Base-by-base conservation (phyloP, 1,139 yeast species). In the Blastobotrys petasosporus region DNA sequence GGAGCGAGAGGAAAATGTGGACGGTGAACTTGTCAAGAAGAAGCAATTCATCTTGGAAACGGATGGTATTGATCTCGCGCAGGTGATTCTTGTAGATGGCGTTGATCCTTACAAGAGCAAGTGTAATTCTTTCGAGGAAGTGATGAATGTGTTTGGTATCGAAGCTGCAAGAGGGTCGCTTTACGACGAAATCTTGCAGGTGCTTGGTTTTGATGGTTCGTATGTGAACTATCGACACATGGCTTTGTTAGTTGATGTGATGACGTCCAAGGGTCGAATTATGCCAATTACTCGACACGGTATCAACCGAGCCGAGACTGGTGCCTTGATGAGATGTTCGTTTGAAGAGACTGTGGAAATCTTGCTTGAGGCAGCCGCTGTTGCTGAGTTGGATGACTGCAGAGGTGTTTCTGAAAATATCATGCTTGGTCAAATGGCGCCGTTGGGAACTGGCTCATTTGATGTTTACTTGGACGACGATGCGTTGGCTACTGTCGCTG, bases 201-300 rank as follows among this genome's bases (percentile, higher is more conserved):
- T 94, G 59, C 87, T 94, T 77, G 97, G 97, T 2, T 94, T 94
- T 61, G 98, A 92, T 76, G 98, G 98, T 84, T 90, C 98, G 31
- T 92, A 92, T 64, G 99, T 94, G 54, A 94, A 94, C 68, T 94
- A 94, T 70, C 85, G 99, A 71, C 99, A 94, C 63, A 84, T 92
- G 92, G 97, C 98, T 1, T 73, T 94, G 59, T 76, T 94, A 61
- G 97, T 92, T 49, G 99, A 94, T 73, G 95, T 90, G 29, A 94
- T 94, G 99, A 94, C 99, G 1, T 85, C 95, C 41, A 85, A 96
- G 67, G 99, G 99, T 62, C 96, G 92, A 64, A 76, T 94, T 69
- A 92, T 94, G 87, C 97, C 98, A 32, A 92, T 94, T 60, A 92
- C 98, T 44, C 95, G 99, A 77, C 98, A 92, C 66, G 99, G 99